Base-by-base conservation (phyloP, 306 rosid genomes). In the Vigna radiata region DNA sequence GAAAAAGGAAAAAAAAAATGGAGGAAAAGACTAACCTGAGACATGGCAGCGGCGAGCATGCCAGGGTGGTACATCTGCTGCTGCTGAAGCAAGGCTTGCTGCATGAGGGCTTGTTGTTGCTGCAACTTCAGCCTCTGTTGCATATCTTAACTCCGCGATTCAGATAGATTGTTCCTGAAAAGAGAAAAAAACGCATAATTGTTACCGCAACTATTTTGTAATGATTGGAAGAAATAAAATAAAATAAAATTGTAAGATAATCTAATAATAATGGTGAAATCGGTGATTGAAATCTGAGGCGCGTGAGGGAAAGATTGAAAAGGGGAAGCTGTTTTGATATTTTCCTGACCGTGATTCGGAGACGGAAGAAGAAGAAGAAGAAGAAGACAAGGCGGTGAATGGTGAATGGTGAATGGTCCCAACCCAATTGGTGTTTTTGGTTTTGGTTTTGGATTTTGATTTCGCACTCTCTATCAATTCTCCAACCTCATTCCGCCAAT, bases 51-150 rank as follows among this genome's bases (percentile, higher is more conserved):
- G 7, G 93, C 96, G 36, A 90, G 81, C 83, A 88, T 84, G 43
- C 93, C 93, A 27, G 96, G 96, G 63, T 90, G 96, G 41, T 90
- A 90, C 88, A 90, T 85, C 72, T 83, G 91, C 56, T 87, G 93
- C 23, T 90, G 96, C 58, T 90, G 96, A 58, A 90, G 91, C 82
- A 90, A 83, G 5, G 91, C 93, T 87, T 88, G 93, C 73, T 87
- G 93, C 91, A 88, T 88, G 70, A 90, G 86, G 50, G 89, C 91
- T 77, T 89, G 88, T 66, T 88, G 94, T 60, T 90, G 90, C 77
- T 86, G 90, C 77, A 83, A 72, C 88, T 87, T 85, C 29, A 87
- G 47, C 86, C 90, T 89, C 80, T 90, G 96, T 83, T 88, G 88
- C 96, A 88, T 88, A 72, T 86, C 72, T 23, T 44, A 31, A 69